A percentile compares a stretch with the other conserved stretches of the same genome.
phyloP scores from a whole-genome alignment of 306 rosid species.

The Trifolium fragiferum region DNA sequence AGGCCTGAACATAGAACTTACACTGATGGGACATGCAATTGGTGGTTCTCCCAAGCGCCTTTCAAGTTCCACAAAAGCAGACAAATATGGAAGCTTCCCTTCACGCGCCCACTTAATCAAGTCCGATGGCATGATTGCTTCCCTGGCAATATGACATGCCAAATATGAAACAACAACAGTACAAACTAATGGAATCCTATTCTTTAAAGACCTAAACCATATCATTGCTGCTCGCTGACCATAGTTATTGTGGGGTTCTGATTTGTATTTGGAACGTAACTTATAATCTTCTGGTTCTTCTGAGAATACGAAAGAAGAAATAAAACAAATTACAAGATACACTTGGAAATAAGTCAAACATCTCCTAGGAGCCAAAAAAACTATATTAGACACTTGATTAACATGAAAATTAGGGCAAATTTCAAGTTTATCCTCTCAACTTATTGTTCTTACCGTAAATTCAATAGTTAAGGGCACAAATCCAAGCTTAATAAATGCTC shows the following conservation, averaged over 20 bases:
- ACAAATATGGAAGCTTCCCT: slow-evolving; percentile 88
- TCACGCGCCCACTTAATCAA: slow-evolving; percentile 76
- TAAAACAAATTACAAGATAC: slow-evolving; percentile 36
- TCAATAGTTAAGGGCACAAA: slow-evolving; percentile 13
- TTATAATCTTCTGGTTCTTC: slow-evolving; percentile 55
- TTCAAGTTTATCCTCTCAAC: slow-evolving; percentile 10
- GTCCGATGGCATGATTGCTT: slow-evolving; percentile 78
- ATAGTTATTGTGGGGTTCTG: slow-evolving; percentile 63
- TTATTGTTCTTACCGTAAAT: slow-evolving; percentile 4
- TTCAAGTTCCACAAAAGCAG: slow-evolving; percentile 79
- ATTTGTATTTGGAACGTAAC: slow-evolving; percentile 41
- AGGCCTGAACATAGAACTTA: slow-evolving; percentile 77
- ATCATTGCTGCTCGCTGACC: slow-evolving; percentile 65
- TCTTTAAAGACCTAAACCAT: slow-evolving; percentile 74
- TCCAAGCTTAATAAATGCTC: slow-evolving; percentile 10
- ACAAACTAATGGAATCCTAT: slow-evolving; percentile 64
- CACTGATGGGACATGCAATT: slow-evolving; percentile 76
- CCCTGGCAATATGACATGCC: slow-evolving; percentile 86
- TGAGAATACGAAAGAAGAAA: slow-evolving; percentile 53
- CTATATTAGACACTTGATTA: slow-evolving; percentile 16
- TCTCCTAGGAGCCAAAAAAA: background rate
- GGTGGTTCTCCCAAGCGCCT: slow-evolving; percentile 64
- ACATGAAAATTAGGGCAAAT: slow-evolving; percentile 6
- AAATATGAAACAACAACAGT: slow-evolving; percentile 71
- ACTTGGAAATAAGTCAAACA: slow-evolving; percentile 26